Conservation (phyloP, 2,329 filamentous ascomycete species). For the Hansfordia pulvinata region DNA sequence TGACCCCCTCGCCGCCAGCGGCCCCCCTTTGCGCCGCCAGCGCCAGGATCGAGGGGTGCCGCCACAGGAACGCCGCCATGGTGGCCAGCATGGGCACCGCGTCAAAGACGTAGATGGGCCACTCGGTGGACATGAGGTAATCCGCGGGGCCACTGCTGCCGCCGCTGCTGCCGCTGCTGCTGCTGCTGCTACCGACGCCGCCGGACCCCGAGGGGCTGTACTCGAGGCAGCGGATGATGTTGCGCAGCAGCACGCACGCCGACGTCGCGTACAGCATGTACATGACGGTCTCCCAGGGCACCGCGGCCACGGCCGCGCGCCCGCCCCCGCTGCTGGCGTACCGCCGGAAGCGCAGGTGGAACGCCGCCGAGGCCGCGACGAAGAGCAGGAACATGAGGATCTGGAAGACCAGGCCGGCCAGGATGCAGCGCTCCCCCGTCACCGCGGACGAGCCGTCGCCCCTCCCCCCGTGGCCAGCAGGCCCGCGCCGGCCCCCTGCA, state of each 20-base stretch:
- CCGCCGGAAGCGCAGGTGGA: slow-evolving; percentile 17
- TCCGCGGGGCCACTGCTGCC: no score
- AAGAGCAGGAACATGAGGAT: slow-evolving; percentile 36
- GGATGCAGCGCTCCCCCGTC: slow-evolving; percentile 26
- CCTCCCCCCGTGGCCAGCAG: no score
- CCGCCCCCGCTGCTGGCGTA: slow-evolving; percentile 1
- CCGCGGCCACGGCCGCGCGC: no score
- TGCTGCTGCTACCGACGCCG: no score
- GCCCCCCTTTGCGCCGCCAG: no score
- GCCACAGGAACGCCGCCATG: no score
- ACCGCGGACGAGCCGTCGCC: slow-evolving; percentile 6
- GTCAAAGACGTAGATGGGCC: slow-evolving; percentile 15
- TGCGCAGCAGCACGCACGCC: slow-evolving; percentile 19
- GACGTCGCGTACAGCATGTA: slow-evolving; percentile 4
- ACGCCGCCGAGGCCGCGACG: slow-evolving; percentile 24
- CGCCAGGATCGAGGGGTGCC: no score
- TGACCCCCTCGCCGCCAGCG: no score
- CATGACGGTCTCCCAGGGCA: slow-evolving; percentile 11
- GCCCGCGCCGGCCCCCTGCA: no score
- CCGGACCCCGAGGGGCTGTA: slow-evolving; percentile 16
- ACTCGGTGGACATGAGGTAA: slow-evolving; percentile 13
- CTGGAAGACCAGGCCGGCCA: slow-evolving; percentile 35
- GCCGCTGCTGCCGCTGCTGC: no score
- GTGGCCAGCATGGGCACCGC: slow-evolving; percentile 11
- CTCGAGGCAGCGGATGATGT: slow-evolving; percentile 22